Conservation (phyloP, 2,329 filamentous ascomycete genomes). For the Onygenales sp. region DNA sequence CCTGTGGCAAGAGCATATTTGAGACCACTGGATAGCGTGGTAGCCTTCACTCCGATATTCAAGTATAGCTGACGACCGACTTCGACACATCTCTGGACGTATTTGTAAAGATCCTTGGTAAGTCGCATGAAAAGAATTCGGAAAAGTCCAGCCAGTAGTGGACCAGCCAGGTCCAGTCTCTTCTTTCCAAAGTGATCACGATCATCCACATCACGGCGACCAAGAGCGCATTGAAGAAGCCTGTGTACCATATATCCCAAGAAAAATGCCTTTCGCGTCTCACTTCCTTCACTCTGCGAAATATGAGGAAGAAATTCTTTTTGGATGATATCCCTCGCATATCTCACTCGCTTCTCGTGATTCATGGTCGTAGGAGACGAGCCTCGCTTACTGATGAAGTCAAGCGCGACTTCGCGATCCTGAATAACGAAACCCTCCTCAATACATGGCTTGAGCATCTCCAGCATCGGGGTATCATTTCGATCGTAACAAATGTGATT, state of each 20-base stretch:
- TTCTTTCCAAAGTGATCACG: constrained; percentile 99
- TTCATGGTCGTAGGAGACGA: constrained; percentile 61
- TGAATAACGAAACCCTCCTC: constrained; percentile 96
- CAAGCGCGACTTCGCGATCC: constrained; percentile 84
- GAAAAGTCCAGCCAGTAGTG: constrained; percentile 92
- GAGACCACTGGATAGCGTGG: constrained; percentile 82
- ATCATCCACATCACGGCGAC: constrained; percentile 87
- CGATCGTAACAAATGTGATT: constrained; percentile 97
- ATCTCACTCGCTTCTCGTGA: constrained; percentile 79
- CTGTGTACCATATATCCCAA: constrained; percentile 98
- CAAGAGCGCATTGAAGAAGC: constrained; percentile 83
- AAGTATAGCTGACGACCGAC: constrained; percentile 81
- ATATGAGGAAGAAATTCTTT: constrained; percentile 97
- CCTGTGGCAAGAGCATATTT: constrained; percentile 96
- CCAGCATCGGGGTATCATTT: constrained; percentile 91
- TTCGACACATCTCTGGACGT: constrained; percentile 87
- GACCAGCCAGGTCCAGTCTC: constrained; percentile 87
- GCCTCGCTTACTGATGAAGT: constrained; percentile 91
- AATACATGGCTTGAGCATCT: constrained; percentile 94
- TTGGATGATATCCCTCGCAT: constrained; percentile 87
- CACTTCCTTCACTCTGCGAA: constrained; percentile 85
- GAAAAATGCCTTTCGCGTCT: constrained; percentile 96
- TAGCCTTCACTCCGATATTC: constrained; percentile 80
- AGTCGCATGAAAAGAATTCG: constrained; percentile 83
- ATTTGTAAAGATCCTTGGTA: constrained; percentile 81